Evolutionary conservation across 345 rosid genomes (phyloP).

Genomic region (Reutealis trisperma): DNA sequence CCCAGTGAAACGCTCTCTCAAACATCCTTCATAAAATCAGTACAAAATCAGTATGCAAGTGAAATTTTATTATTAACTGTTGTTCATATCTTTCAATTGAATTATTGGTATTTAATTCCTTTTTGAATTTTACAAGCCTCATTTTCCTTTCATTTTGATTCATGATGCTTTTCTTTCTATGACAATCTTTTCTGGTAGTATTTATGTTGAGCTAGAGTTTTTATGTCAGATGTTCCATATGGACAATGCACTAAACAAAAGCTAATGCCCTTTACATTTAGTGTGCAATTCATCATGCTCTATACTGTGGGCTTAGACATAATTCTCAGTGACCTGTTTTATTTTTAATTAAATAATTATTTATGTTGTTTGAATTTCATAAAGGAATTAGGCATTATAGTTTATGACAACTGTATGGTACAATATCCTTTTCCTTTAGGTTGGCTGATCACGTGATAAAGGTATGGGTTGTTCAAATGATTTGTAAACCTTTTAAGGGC

Average conservation of each 20-base stretch:
- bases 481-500: background rate
- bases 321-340: background rate
- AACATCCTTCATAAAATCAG: too few species aligned
- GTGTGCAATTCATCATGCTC: background rate
- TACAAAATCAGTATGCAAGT: too few species aligned
- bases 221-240: background rate
- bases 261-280: background rate
- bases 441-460: background rate
- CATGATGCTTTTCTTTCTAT: background rate
- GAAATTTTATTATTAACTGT: too few species aligned
- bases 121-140: background rate
- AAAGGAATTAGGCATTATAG: background rate
- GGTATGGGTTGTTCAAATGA: background rate
- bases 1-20: too few species aligned
- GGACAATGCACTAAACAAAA: background rate
- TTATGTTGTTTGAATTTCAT: background rate
- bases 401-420: background rate
- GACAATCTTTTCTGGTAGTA: background rate
- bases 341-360: too few species aligned
- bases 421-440: background rate
- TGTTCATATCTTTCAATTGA: too few species aligned
- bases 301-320: background rate
- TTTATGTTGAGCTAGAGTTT: background rate
- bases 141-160: slow-evolving; percentile 12
- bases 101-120: too few species aligned